Base-by-base conservation (phyloP, 768 basidiomycete species). In the Coprinopsis marcescibilis region DNA sequence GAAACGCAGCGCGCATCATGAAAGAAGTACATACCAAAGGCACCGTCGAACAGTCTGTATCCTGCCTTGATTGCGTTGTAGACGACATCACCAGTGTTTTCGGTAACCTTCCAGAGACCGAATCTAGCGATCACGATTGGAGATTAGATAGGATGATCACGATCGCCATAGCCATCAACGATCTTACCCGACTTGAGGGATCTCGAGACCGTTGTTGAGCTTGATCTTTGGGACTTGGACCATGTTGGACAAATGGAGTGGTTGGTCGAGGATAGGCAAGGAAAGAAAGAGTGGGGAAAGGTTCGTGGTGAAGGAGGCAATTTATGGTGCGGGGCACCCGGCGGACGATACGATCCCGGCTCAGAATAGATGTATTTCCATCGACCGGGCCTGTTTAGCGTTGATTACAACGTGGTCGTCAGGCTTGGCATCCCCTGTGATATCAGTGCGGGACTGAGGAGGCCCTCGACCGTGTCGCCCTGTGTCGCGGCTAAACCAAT, bases 41-140 rank as follows among this genome's bases (percentile, higher is more conserved):
- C 89, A 50, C 87, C 84, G 47, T 92, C 90, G 46, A 95, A 72
- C 45, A 95, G 83, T 51, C 91, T 81, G 62, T 90, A 92, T 0
- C 92, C 91, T 20, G 74, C 71, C 62, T 89, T 89, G 68, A 93
- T 85, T 14, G 91, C 89, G 48, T 83, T 68, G 71, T 90, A 91
- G 42, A 94, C 89, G 44, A 83, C 81, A 36, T 82, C 75, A 39
- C 83, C 80, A 39, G 65, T 65, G 41, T 72, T 60, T 51, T 75
- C 82, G 45, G 75, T 76, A 53, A 67, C 63, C 49, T 67, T 65
- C 65, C 65, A 67, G 34, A 65, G 54, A 43, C 64, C 64, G 47
- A 63, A 63, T 15, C 64, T 65, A 37, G 4, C 4, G 25, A 27
- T 7, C 35, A 17, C 13, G 12, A 15, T 30, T 21, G 30, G 27